Base-by-base conservation (phyloP, 2,329 filamentous ascomycete genomes). In the Alternaria metachromatica region DNA sequence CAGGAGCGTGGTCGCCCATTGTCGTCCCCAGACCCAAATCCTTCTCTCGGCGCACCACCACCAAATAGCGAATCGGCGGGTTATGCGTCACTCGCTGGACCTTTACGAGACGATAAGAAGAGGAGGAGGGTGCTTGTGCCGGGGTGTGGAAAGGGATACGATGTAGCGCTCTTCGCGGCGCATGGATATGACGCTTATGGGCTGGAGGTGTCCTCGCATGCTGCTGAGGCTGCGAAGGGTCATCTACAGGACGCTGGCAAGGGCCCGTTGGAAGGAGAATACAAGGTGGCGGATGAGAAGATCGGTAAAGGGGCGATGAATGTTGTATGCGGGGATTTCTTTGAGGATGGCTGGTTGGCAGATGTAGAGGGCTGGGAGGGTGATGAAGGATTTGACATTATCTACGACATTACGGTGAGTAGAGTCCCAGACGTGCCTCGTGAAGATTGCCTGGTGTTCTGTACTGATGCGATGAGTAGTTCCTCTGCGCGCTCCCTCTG, bases 91-190 rank as follows among this genome's bases (percentile, higher is more conserved):
- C 62, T 68, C 2, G 56, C 64, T 2, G 73, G 76, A 5, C 56
- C 74, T 2, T 20, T 71, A 10, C 62, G 33, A 2, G 9, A 56
- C 0, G 70, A 71, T 28, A 72, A 73, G 59, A 79, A 26, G 72
- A 82, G 78, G 60, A 87, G 86, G 70, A 84, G 82, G 60, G 93
- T 90, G 1, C 83, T 96, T 9, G 90, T 97, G 0, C 92, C 93
- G 0, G 93, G 93, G 6, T 97, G 93, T 79, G 94, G 93, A 0
- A 87, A 87, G 50, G 94, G 93, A 6, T 91, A 96, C 74, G 94
- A 97, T 80, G 91, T 93, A 2, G 84, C 93, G 10, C 83, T 97
- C 41, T 85, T 97, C 48, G 87, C 89, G 54, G 87, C 88, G 10
- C 88, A 90, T 73, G 93, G 93, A 1, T 96, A 92, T 76, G 90